These are phyloP conservation scores for Scheffersomyces amazonensis DNA, from an alignment of 805 yeast genomes.

Conservation along the genomic window DNA sequence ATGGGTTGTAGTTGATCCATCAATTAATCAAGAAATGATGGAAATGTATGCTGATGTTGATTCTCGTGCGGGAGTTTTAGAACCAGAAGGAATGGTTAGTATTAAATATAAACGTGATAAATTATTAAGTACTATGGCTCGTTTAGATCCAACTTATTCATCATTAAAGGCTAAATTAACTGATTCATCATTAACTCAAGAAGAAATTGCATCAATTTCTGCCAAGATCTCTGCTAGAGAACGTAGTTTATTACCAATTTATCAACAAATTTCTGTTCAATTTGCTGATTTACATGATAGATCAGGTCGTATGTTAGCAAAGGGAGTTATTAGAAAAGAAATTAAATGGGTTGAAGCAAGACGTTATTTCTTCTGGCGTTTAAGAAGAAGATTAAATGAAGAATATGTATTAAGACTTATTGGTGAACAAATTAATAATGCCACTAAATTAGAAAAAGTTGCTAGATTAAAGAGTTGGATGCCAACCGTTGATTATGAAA, in stretches of 20 bases:
- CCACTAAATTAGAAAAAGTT: conserved; percentile 74
- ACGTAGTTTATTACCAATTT: conserved; percentile 75
- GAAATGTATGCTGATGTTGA: conserved; percentile 98
- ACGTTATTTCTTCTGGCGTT: conserved; percentile 98
- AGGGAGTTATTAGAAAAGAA: conserved; percentile 84
- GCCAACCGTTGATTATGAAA: conserved; percentile 66
- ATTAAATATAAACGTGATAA: conserved; percentile 95
- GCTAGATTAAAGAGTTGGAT: conserved; percentile 88
- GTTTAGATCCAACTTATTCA: conserved; percentile 78
- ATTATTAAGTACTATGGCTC: conserved; percentile 83
- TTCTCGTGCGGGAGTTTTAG: conserved; percentile 95
- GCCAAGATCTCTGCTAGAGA: conserved; percentile 77
- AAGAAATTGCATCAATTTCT: conserved; percentile 63
- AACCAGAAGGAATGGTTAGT: conserved; percentile 99
- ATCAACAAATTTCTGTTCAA: conserved; percentile 89
- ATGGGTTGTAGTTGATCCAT: conserved; percentile 99
- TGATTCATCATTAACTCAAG: conserved; percentile 51
- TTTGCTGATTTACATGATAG: conserved; percentile 98
- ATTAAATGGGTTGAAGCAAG: conserved; percentile 85
- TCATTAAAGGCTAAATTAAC: conserved; percentile 61
- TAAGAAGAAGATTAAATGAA: conserved; percentile 92
- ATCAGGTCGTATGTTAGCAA: conserved; percentile 95
- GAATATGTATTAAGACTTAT: conserved; percentile 79
- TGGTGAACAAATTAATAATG: conserved; percentile 55
- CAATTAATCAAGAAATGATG: conserved; percentile 95